phyloP scores from a whole-genome alignment of 352 stramenopile species.

The Phytophthora syringae region DNA sequence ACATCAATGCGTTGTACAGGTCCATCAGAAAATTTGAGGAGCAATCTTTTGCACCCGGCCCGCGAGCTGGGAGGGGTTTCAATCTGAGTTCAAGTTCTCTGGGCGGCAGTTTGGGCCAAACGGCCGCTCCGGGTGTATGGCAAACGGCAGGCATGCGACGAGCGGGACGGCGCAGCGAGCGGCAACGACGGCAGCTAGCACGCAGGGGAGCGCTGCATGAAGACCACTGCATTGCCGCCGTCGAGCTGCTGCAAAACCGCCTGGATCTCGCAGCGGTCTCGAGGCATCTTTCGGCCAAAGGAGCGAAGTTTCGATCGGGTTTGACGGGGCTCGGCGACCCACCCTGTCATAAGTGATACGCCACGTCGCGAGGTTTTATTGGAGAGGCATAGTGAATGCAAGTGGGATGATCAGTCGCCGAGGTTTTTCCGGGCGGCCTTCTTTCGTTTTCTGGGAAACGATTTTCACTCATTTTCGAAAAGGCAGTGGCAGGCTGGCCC shows the following conservation, averaged over 20 bases:
- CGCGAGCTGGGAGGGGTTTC: slow-evolving; percentile 24
- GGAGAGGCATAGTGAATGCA: slow-evolving; percentile 10
- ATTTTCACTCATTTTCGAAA: slow-evolving; percentile 66
- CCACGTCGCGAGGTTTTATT: slow-evolving; percentile 38
- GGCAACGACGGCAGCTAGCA: not conserved
- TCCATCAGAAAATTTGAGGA: not conserved
- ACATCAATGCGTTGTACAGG: too few species aligned
- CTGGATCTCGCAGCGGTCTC: slow-evolving; percentile 41
- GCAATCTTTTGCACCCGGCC: slow-evolving; percentile 23
- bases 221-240: not conserved
- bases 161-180: not conserved
- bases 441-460: slow-evolving; percentile 47
- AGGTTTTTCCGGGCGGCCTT: slow-evolving; percentile 44
- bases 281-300: slow-evolving; percentile 33
- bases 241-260: slow-evolving; percentile 17
- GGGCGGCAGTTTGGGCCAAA: slow-evolving; percentile 29
- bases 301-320: slow-evolving; percentile 30
- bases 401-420: slow-evolving; percentile 20
- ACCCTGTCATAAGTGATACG: slow-evolving; percentile 31
- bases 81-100: slow-evolving; percentile 33
- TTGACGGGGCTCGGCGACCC: slow-evolving; percentile 13
- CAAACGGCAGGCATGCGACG: slow-evolving; percentile 21
- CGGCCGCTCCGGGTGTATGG: not conserved
- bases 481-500: slow-evolving; percentile 48
- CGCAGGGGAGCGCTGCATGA: not conserved